Base-by-base conservation (phyloP, 306 rosid species). In the Trifolium fragiferum region DNA sequence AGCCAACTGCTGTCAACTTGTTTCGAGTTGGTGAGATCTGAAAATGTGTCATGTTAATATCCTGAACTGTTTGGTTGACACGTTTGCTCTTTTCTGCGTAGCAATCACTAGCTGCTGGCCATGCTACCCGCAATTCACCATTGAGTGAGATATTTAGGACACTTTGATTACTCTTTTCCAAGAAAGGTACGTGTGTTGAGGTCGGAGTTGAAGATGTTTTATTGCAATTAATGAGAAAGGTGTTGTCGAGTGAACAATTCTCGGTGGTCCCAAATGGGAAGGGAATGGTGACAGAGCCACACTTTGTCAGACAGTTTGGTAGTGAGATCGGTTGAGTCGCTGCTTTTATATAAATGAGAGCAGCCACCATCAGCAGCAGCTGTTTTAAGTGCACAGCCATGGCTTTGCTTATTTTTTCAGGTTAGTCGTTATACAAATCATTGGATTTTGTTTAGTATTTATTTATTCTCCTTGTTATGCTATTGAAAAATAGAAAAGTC, bases 171-270 rank as follows among this genome's bases (percentile, higher is more conserved):
- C 0, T 57, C 2, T 3, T 1, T 65, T 16, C 4, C 38, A 76
- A 30, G 20, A 20, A 70, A 7, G 80, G 76, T 18, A 19, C 5
- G 0, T 2, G 11, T 59, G 19, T 14, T 59, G 40, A 49, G 14
- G 62, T 21, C 4, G 15, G 6, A 23, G 0, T 11, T 73, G 69
- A 73, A 12, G 47, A 27, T 33, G 57, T 46, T n/a, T 55, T 1
- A 46, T 58, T 40, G 70, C 85, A 81, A 4, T 13, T 2, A 50
- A 81, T 71, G 50, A 71, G 60, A 18, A 81, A 81, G 4, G 81
- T 65, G 1, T 3, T n/a, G 18, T 81, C 67, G 0, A 81, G 33
- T 30, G 76, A 65, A 25, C 78, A 76, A 1, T 15, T 62, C 27
- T 65, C 12, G 0, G 7, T 66, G 21, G 14, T 69, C 12, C 83